Percentiles rank a stretch among this genome's conserved stretches.
Conservation (phyloP, 2,329 filamentous ascomycete genomes). For the Aspergillus oerlinghausenensis region DNA sequence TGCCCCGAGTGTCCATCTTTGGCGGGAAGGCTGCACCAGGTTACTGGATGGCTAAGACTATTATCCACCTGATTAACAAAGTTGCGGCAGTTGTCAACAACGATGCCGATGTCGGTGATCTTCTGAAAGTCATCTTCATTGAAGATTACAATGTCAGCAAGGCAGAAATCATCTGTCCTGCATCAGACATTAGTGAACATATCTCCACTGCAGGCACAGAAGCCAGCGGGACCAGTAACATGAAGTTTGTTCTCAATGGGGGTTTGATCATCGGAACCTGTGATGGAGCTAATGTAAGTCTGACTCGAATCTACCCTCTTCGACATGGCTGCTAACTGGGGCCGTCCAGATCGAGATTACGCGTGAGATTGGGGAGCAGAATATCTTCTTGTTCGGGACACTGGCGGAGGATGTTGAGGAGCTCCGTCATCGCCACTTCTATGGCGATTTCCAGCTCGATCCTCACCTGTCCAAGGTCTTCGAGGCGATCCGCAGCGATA, state of each 20-base stretch:
- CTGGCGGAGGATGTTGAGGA: conserved; percentile 95
- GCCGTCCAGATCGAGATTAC: conserved; percentile 85
- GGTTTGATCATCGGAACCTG: conserved; percentile 97
- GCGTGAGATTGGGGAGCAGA: conserved; percentile 90
- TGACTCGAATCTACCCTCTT: background rate
- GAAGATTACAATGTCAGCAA: conserved; percentile 99
- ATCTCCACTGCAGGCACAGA: conserved; percentile 98
- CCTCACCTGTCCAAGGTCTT: conserved; percentile 76
- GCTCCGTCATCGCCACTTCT: conserved; percentile 83
- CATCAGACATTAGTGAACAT: conserved; percentile 95
- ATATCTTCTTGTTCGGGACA: conserved; percentile 98
- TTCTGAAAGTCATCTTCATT: conserved; percentile 94
- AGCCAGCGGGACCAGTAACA: conserved; percentile 85
- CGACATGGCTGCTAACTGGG: background rate
- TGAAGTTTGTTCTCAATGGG: conserved; percentile 99
- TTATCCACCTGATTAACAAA: conserved; percentile 93
- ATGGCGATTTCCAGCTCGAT: conserved; percentile 74
- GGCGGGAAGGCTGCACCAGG: conserved; percentile 96
- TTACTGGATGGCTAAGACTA: conserved; percentile 99
- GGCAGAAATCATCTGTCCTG: conserved; percentile 91
- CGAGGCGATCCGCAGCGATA: conserved; percentile 70
- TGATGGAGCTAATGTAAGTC: conserved; percentile 88
- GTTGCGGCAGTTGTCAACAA: conserved; percentile 89
- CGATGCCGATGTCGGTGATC: conserved; percentile 84
- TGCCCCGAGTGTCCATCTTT: conserved; percentile 89